Base-by-base conservation (phyloP, 1,284 basidiomycete genomes). In the Trametes versicolor region DNA sequence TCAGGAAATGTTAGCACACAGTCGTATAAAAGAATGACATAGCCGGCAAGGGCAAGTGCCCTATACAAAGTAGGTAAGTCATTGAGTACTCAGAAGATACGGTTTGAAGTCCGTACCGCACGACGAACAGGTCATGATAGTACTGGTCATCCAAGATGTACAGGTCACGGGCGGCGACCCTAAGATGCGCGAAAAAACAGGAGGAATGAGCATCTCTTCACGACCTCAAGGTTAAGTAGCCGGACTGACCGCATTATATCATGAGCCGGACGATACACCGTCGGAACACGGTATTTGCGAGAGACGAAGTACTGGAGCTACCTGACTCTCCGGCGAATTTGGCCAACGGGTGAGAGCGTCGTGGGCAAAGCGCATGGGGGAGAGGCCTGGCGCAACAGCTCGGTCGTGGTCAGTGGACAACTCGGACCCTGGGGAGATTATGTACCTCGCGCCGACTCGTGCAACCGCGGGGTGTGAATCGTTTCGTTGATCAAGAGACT, bases 11-110 rank as follows among this genome's bases (percentile, higher is more conserved):
- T 63, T 1, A 43, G 59, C 19, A 70, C 19, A 43, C 59, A 57
- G 32, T 70, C 69, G 29, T 63, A 62, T 21, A 70, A 12, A 17
- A 68, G 52, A 23, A 70, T 64, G 52, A 54, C 60, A 45, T 67
- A 68, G 19, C 65, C 66, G 0, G 67, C 54, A 10, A 68, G 51
- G 21, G 52, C 64, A 21, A 68, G 41, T 1, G 60, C 52, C 9
- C 67, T 68, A 54, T 1, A 15, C 25, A 12, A 1, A 36, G 27
- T 6, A 2, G 10, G 2, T 25, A 21, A 5, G 25, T 21, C 10
- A 2, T 41, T 19, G 23, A 49, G 21, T 27, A n/a, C 21, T 4
- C 29, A 52, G 32, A 12, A 54, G 7, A n/a, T n/a, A 39, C 21
- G 23, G 8, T 7, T 9, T 13, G 12, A 12, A 49, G 32, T 10